Conservation (phyloP, 495 filamentous ascomycete species). For the Penicillium samsonianum region DNA sequence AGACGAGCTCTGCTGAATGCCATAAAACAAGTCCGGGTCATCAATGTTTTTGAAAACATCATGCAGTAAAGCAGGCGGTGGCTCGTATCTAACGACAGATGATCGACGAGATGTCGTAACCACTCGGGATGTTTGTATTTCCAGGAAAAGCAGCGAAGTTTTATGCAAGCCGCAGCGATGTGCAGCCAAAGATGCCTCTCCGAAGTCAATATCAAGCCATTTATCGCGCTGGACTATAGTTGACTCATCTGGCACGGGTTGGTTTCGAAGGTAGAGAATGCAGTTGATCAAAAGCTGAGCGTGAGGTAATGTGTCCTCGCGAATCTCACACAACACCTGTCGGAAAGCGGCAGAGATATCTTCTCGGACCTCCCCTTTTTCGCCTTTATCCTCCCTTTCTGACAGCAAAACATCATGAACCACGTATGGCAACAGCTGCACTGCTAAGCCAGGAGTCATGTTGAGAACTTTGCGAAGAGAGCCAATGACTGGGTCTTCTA, state of each 20-base stretch:
- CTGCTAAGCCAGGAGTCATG: constrained; percentile 65
- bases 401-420: constrained; percentile 72
- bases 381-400: constrained; percentile 40
- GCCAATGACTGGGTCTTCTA: constrained; percentile 64
- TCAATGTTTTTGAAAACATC: constrained; percentile 86
- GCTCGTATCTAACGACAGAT: constrained; percentile 57
- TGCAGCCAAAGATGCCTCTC: constrained; percentile 74
- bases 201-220: constrained; percentile 85
- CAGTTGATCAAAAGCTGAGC: constrained; percentile 69
- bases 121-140: constrained; percentile 62
- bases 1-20: constrained; percentile 76
- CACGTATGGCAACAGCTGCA: constrained; percentile 72
- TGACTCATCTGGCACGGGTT: constrained; percentile 68
- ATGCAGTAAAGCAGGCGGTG: constrained; percentile 68
- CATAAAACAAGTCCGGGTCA: constrained; percentile 95
- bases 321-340: constrained; percentile 29
- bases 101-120: constrained; percentile 64
- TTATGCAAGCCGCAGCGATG: constrained; percentile 80
- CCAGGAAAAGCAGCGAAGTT: constrained; percentile 79
- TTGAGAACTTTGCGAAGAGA: constrained; percentile 63
- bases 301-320: constrained; percentile 45
- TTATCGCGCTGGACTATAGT: constrained; percentile 75
- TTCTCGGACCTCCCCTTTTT: constrained; percentile 29
- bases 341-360: constrained; percentile 50
- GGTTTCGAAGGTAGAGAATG: constrained; percentile 85